phyloP scores from a whole-genome alignment of 116 monocot species.

The Phalaenopsis hybrid region DNA sequence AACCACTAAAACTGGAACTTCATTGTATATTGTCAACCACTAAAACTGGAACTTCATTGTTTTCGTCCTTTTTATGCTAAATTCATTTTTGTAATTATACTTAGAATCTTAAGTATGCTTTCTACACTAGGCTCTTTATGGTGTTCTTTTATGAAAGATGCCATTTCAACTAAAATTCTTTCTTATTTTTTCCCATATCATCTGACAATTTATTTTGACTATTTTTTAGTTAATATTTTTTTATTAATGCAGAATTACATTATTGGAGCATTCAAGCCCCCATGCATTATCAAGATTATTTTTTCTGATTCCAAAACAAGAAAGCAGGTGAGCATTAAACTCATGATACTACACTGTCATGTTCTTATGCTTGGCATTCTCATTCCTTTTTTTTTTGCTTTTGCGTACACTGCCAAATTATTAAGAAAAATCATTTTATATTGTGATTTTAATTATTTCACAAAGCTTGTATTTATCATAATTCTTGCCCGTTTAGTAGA shows the following conservation, averaged over 20 bases:
- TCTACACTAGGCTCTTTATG: not conserved
- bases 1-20: too few relatives aligned
- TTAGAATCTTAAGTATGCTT: not conserved
- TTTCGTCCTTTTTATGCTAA: not conserved
- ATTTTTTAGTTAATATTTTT: too few relatives aligned
- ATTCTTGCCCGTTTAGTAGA: not conserved
- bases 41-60: too few relatives aligned
- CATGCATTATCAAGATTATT: slow-evolving; percentile 53
- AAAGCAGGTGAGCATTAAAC: slow-evolving; percentile 46
- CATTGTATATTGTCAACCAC: too few relatives aligned
- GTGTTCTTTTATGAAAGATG: not conserved
- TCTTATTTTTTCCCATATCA: not conserved
- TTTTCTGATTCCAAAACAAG: slow-evolving; percentile 76
- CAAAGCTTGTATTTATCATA: not conserved
- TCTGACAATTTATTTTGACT: not conserved
- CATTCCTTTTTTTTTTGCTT: not conserved
- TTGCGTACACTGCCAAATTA: not conserved
- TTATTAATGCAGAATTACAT: slow-evolving; percentile 48
- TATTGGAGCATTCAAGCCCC: slow-evolving; percentile 84
- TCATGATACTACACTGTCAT: not conserved
- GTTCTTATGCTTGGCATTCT: not conserved
- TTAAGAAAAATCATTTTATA: not conserved
- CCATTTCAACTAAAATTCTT: not conserved
- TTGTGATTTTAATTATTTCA: not conserved
- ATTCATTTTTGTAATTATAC: too few relatives aligned